A percentile compares a stretch with the other conserved stretches of the same genome.
Evolutionary conservation across 306 rosid genomes (phyloP).

Genomic region (Mucuna pruriens): DNA sequence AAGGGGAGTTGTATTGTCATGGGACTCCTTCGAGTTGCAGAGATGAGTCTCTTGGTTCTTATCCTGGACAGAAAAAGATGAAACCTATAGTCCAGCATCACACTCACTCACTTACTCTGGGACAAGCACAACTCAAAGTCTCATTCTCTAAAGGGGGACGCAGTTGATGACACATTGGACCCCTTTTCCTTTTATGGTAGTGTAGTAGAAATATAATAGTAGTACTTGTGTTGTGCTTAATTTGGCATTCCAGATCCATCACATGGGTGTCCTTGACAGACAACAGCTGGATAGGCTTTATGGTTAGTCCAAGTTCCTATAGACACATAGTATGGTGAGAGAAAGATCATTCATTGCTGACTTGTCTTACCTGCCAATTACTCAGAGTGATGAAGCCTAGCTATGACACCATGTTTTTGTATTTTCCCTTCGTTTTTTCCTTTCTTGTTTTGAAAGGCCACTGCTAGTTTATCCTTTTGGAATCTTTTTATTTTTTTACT

Average conservation of each 20-base stretch:
- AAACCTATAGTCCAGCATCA: background rate
- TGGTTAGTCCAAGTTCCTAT: constrained; percentile 7
- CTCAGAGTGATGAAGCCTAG: background rate
- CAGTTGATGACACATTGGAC: constrained; percentile 26
- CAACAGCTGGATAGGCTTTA: constrained; percentile 9
- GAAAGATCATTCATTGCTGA: background rate
- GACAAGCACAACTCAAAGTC: background rate
- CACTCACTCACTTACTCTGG: background rate
- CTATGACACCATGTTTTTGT: constrained; percentile 1
- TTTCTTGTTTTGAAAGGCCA: constrained; percentile 15
- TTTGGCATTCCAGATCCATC: background rate
- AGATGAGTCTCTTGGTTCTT: background rate
- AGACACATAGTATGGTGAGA: constrained; percentile 6
- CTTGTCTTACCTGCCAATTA: constrained; percentile 28
- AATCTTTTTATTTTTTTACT: background rate
- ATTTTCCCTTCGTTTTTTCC: background rate
- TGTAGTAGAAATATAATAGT: background rate
- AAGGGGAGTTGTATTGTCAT: constrained; percentile 14
- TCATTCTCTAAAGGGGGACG: background rate
- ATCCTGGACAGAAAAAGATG: constrained; percentile 17
- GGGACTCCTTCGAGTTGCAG: constrained; percentile 3
- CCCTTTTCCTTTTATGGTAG: constrained; percentile 16
- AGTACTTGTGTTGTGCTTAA: background rate
- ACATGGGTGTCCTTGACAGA: constrained; percentile 10
- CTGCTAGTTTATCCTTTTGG: background rate